Evolutionary conservation across 768 basidiomycete genomes (phyloP), one percentile per base, ranked within the genome.

Genomic region (Leccinum broughii): DNA sequence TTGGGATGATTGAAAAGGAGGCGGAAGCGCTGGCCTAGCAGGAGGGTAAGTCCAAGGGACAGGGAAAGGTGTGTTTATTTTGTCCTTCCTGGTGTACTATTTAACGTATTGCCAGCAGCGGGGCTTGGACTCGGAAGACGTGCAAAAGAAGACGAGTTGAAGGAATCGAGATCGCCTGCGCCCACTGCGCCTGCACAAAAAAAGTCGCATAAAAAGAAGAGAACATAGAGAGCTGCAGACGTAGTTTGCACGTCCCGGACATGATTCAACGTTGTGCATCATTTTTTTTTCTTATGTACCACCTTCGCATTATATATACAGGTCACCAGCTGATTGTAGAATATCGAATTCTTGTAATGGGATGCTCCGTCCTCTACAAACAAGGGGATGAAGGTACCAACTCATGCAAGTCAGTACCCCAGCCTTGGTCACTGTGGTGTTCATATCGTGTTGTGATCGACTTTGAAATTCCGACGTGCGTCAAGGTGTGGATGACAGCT

Each of bases 1-100:
- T 68, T 97, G 81, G 86, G 9, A 92, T 97, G 85, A 92, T 99
- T 62, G 89, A 93, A 77, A 96, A 95, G 79, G 96, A 98, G 74
- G 89, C 87, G 0, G 83, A 83, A 70, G 77, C 78, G 51, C 82
- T 84, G 54, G 81, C 83, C 61, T 84, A 85, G 37, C 89, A 90
- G 70, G 87, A 89, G 66, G 82, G 81, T 3, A 87, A 84, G 72
- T 74, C 80, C 32, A 89, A 86, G 67, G 80, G 82, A 1, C 84
- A 85, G 70, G 83, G 86, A 46, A 92, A 91, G 83, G 89, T 89
- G 49, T 4, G 83, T 65, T 9, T 3, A 11, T 10, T 32, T 54
- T 6, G 1, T 11, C 32, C 5, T n/a, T 30, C 8, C 0, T 50
- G 5, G 30, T 2, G 3, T 0, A 2, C 4, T 8, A 8, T 55